Percentiles rank a stretch among this genome's conserved stretches.
phyloP scores from a whole-genome alignment of 306 rosid species.

The Gillenia trifoliata region DNA sequence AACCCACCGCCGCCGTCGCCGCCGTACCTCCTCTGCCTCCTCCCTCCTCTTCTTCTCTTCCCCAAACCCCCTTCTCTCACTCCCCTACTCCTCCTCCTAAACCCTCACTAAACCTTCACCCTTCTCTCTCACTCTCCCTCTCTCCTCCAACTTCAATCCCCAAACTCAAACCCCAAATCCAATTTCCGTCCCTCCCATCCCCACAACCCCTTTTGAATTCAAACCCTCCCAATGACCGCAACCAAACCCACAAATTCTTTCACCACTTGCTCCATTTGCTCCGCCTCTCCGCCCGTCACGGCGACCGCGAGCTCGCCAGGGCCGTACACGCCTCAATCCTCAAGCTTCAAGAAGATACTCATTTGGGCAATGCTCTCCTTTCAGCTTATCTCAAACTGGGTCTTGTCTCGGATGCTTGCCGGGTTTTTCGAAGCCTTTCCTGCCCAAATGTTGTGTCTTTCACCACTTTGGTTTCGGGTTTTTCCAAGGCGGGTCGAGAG shows the following conservation, averaged over 20 bases:
- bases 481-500: conserved; percentile 54
- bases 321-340: conserved; percentile 54
- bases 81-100: conserved; percentile 4
- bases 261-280: conserved; percentile 32
- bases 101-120: conserved; percentile 4
- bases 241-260: background rate
- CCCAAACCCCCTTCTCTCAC: conserved; percentile 7
- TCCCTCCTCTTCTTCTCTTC: conserved; percentile 12
- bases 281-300: conserved; percentile 42
- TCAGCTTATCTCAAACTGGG: conserved; percentile 51
- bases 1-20: conserved; percentile 2
- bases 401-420: conserved; percentile 48
- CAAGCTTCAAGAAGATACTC: conserved; percentile 41
- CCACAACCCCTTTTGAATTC: conserved; percentile 17
- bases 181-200: conserved; percentile 11
- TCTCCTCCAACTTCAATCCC: conserved; percentile 1
- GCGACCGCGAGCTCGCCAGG: conserved; percentile 38
- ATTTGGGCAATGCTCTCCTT: conserved; percentile 47
- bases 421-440: conserved; percentile 41
- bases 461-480: conserved; percentile 62
- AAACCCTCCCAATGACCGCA: conserved; percentile 3
- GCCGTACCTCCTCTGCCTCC: background rate
- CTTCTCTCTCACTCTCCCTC: conserved; percentile 8
- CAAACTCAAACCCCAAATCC: conserved; percentile 11
- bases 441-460: conserved; percentile 55